A percentile compares a stretch with the other conserved stretches of the same genome.
These are phyloP conservation scores for Datisca glomerata DNA, from an alignment of 306 rosid species.

Conservation along the genomic window DNA sequence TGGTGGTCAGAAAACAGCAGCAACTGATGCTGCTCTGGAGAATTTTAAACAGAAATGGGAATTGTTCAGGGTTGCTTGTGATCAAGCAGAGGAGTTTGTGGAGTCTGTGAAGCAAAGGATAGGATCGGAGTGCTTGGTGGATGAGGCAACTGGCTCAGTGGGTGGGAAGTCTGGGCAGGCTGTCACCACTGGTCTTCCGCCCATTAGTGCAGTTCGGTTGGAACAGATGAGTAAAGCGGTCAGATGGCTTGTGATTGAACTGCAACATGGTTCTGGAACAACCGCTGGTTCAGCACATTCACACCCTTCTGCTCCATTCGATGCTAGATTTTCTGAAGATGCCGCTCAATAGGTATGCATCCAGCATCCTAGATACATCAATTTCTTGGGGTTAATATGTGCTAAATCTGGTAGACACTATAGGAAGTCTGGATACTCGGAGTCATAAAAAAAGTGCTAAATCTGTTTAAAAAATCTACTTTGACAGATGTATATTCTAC, in stretches of 20 bases:
- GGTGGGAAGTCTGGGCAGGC: slow-evolving; percentile 43
- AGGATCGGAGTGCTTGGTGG: slow-evolving; percentile 68
- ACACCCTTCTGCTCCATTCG: slow-evolving; percentile 52
- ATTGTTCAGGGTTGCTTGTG: slow-evolving; percentile 64
- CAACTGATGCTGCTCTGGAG: slow-evolving; percentile 49
- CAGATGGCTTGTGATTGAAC: slow-evolving; percentile 57
- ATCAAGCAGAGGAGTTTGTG: slow-evolving; percentile 67
- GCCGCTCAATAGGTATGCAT: slow-evolving; percentile 39
- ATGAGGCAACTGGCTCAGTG: slow-evolving; percentile 59
- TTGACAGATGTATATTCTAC: no score
- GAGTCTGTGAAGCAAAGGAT: slow-evolving; percentile 70
- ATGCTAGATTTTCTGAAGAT: slow-evolving; percentile 59
- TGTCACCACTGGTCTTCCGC: slow-evolving; percentile 46
- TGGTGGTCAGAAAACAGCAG: slow-evolving; percentile 26
- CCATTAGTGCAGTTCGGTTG: slow-evolving; percentile 54
- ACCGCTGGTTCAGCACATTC: slow-evolving; percentile 32
- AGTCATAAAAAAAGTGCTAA: no score
- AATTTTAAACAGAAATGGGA: no score
- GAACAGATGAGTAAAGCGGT: slow-evolving; percentile 80
- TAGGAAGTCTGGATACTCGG: no score
- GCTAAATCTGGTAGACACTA: no score
- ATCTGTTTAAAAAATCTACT: no score
- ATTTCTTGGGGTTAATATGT: no score
- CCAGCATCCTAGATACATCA: no score
- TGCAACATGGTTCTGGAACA: slow-evolving; percentile 55